phyloP scores from a whole-genome alignment of 768 basidiomycete species.

The Termitomyces sp. region DNA sequence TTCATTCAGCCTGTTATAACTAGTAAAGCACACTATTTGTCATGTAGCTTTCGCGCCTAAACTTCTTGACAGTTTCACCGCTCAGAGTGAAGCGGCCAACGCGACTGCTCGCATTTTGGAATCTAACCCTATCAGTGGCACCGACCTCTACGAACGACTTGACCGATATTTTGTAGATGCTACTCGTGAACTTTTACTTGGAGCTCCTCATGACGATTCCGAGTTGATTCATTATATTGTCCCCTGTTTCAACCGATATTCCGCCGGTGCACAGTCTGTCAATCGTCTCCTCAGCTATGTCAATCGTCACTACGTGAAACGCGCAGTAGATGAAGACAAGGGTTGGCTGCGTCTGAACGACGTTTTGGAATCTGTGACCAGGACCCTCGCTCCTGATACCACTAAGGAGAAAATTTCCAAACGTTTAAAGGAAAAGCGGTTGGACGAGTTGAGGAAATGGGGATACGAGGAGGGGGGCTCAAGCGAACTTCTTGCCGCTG shows the following conservation, averaged over 20 bases:
- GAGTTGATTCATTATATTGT: conserved; percentile 67
- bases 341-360: conserved; percentile 74
- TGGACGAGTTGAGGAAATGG: conserved; percentile 69
- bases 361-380: conserved; percentile 57
- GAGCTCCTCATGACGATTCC: conserved; percentile 62
- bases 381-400: conserved; percentile 44
- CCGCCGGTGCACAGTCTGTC: conserved; percentile 61
- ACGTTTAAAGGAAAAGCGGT: conserved; percentile 53
- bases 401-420: conserved; percentile 58
- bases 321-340: conserved; percentile 72
- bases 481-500: conserved; percentile 43
- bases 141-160: conserved; percentile 69
- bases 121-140: conserved; percentile 40
- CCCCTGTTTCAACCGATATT: conserved; percentile 68
- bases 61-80: conserved; percentile 39
- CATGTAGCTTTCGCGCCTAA: conserved; percentile 14
- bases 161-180: conserved; percentile 67
- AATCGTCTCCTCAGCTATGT: conserved; percentile 77
- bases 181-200: conserved; percentile 58
- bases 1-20: conserved; percentile 82
- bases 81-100: conserved; percentile 48
- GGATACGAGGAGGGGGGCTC: conserved; percentile 55
- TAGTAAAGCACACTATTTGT: conserved; percentile 45
- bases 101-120: conserved; percentile 24
- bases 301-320: conserved; percentile 73